Conservation (phyloP, 2,329 filamentous ascomycete genomes). For the Phaeoacremonium minimum region DNA sequence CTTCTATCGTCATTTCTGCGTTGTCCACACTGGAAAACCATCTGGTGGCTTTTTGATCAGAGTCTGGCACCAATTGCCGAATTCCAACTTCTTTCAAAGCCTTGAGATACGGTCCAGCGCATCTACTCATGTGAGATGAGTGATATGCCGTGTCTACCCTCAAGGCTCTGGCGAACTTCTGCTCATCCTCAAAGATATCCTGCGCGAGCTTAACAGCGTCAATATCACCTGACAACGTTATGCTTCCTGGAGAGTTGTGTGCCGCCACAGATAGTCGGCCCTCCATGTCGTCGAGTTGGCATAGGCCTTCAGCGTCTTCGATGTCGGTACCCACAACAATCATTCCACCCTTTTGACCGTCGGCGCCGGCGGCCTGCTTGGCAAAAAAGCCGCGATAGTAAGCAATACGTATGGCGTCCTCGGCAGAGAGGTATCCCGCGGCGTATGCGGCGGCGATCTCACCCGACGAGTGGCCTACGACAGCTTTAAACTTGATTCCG, state of each 20-base stretch:
- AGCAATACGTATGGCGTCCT: constrained; percentile 30
- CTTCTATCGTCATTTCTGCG: constrained; percentile 16
- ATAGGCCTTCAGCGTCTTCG: constrained; percentile 11
- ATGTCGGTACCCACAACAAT: constrained; percentile 2
- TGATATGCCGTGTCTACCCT: constrained; percentile 6
- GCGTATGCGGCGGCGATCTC: constrained; percentile 42
- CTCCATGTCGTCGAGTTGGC: constrained; percentile 10
- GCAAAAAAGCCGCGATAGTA: constrained; percentile 30
- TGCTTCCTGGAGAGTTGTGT: constrained; percentile 5
- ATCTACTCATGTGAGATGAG: constrained; percentile 1
- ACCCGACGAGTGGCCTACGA: constrained; percentile 37
- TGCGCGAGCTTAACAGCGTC: constrained; percentile 1
- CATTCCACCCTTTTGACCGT: constrained; percentile 4
- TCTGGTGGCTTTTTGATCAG: no score
- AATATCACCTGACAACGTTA: constrained; percentile 4
- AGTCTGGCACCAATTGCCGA: not conserved
- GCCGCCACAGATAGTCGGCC: constrained; percentile 17
- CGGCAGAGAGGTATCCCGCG: constrained; percentile 24
- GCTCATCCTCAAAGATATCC: not conserved
- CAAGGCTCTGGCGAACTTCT: not conserved
- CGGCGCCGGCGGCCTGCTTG: not conserved
- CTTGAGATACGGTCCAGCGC: constrained; percentile 7
- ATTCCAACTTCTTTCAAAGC: constrained; percentile 1
- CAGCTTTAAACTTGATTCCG: constrained; percentile 24
- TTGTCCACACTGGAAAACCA: constrained; percentile 19